Conservation (phyloP, 345 rosid genomes). For the Brassica napus region Da-Ae NC_063442.1:16946001-16946500, state of each 20-base stretch:
- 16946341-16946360: not conserved
- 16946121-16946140: slow-evolving; percentile 28
- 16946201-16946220: slow-evolving; percentile 15
- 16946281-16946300: not conserved
- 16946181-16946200: not conserved
- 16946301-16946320: slow-evolving; percentile 7
- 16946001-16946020: slow-evolving; percentile 90
- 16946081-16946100: slow-evolving; percentile 90
- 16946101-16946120: slow-evolving; percentile 58
- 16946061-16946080: slow-evolving; percentile 91
- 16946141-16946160: slow-evolving; percentile 37
- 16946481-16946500: not conserved
- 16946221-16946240: not conserved
- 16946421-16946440: not conserved
- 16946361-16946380: not conserved
- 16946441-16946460: not conserved
- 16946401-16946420: not conserved
- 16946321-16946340: not conserved
- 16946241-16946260: slow-evolving; percentile 4
- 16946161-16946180: slow-evolving; percentile 19
- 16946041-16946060: slow-evolving; percentile 79
- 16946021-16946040: slow-evolving; percentile 78
- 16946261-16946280: slow-evolving; percentile 6
- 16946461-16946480: not conserved
- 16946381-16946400: not conserved